Conservation (phyloP, 2,329 filamentous ascomycete genomes). For the Ceratocystis colombiana region DNA sequence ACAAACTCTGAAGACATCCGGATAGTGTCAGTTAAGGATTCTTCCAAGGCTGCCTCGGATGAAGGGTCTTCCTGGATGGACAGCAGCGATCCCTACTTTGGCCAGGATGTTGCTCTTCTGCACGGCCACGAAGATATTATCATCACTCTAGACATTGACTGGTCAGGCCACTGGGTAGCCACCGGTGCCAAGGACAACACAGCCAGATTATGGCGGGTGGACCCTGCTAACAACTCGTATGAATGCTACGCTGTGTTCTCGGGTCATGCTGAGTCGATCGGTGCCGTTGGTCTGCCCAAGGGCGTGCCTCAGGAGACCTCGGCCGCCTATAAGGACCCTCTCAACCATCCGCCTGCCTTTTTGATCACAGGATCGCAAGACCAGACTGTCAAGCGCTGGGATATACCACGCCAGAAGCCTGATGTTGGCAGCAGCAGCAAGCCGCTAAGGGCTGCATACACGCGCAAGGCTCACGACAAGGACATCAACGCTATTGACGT, state of each 20-base stretch:
- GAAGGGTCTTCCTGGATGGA: conserved; percentile 27
- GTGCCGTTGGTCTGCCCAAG: conserved; percentile 75
- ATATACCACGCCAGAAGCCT: conserved; percentile 52
- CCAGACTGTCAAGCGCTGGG: conserved; percentile 90
- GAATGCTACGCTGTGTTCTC: conserved; percentile 73
- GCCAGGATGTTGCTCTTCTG: conserved; percentile 74
- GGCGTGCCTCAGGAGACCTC: conserved; percentile 57
- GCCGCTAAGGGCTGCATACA: conserved; percentile 62
- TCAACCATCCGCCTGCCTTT: conserved; percentile 71
- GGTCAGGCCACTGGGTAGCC: conserved; percentile 93
- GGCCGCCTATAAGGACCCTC: conserved; percentile 59
- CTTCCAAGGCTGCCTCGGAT: conserved; percentile 24
- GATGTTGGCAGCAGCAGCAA: conserved; percentile 31
- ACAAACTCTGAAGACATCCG: conserved; percentile 93
- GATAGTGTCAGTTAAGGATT: conserved; percentile 60
- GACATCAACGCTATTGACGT: conserved; percentile 94
- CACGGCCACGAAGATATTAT: conserved; percentile 93
- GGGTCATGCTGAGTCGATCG: conserved; percentile 87
- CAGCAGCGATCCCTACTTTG: conserved; percentile 55
- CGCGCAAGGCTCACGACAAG: conserved; percentile 93
- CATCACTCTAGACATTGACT: conserved; percentile 86
- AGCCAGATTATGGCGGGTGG: conserved; percentile 79
- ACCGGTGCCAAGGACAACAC: conserved; percentile 97
- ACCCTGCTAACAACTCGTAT: conserved; percentile 63
- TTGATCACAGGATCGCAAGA: conserved; percentile 90